Base-by-base conservation (phyloP, 805 yeast genomes). In the Nakazawaea laoshanensis region DNA sequence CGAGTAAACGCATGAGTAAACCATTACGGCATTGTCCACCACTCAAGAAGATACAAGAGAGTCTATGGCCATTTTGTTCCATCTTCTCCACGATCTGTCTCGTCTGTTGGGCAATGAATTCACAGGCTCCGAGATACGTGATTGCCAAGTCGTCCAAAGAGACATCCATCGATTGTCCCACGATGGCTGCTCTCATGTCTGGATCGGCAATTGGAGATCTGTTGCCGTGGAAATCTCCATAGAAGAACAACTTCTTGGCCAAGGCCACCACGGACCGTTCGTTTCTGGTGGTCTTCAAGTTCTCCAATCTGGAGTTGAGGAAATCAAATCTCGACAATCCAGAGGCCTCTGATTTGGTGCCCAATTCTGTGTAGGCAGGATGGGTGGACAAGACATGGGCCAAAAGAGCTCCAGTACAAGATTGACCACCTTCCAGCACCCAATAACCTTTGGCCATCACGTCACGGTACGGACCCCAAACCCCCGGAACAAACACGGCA, bases 341-440 rank as follows among this genome's bases (percentile, higher is more conserved):
- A 1, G 85, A 72, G 14, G 77, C 73, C 42, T 74, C 83, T 0
- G 95, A 76, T 22, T 73, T 58, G 39, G 67, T 70, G 10, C 74
- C 70, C 34, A 89, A 67, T 49, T 84, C 86, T 2, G 74, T 62
- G 45, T 77, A 76, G 0, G 97, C 94, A 0, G 96, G 96, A 52
- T 92, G 97, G 7, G 84, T 79, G 9, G 84, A 67, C 40, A 92
- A 57, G 11, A 89, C 89, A 55, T 85, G 94, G 2, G 92, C 89
- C 42, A 92, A 67, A 24, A 92, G 68, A 19, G 94, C 96, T 45
- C 98, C 98, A 2, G 98, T 92, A 52, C 95, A 83, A 11, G 94
- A 80, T 57, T 92, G 98, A n/a, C 98, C 98, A 51, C 98, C 98
- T 59, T 92, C 98, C 10, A 97, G 95, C 42, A 88, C 67, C 97